A percentile compares a stretch with the other conserved stretches of the same genome.
These are phyloP conservation scores for Holtermanniella nyarrowii DNA, from an alignment of 768 basidiomycete species.

Conservation along the genomic window DNA sequence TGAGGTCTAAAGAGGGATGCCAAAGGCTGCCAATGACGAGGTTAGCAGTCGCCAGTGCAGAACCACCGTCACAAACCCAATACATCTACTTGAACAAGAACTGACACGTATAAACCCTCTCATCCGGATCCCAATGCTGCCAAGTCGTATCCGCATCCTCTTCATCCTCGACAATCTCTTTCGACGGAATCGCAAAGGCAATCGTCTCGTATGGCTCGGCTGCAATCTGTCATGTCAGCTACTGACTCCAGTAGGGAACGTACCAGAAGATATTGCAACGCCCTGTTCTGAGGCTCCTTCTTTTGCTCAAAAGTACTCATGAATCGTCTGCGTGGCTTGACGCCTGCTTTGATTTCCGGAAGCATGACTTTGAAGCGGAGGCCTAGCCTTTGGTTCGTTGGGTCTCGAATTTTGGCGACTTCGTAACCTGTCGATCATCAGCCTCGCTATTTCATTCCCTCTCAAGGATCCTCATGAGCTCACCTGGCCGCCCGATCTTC, in stretches of 20 bases:
- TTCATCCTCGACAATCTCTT: constrained; percentile 58
- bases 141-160: constrained; percentile 84
- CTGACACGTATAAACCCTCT: constrained; percentile 95
- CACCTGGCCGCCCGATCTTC: constrained; percentile 79
- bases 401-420: constrained; percentile 87
- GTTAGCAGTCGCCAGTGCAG: no score
- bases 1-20: no score
- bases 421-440: constrained; percentile 46
- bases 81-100: constrained; percentile 61
- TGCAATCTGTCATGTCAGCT: constrained; percentile 58
- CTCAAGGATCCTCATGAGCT: background rate
- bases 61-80: no score
- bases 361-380: constrained; percentile 88
- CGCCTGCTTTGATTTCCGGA: constrained; percentile 80
- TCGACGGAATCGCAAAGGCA: constrained; percentile 94
- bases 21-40: no score
- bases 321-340: constrained; percentile 75
- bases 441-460: background rate
- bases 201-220: constrained; percentile 99
- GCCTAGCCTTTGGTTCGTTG: constrained; percentile 72
- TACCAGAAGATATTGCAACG: constrained; percentile 94
- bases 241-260: constrained; percentile 39
- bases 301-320: constrained; percentile 99
- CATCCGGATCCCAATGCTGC: constrained; percentile 99
- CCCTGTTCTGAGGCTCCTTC: constrained; percentile 84